phyloP scores from a whole-genome alignment of 495 filamentous ascomycete genomes.

The Podospora anserina region DNA sequence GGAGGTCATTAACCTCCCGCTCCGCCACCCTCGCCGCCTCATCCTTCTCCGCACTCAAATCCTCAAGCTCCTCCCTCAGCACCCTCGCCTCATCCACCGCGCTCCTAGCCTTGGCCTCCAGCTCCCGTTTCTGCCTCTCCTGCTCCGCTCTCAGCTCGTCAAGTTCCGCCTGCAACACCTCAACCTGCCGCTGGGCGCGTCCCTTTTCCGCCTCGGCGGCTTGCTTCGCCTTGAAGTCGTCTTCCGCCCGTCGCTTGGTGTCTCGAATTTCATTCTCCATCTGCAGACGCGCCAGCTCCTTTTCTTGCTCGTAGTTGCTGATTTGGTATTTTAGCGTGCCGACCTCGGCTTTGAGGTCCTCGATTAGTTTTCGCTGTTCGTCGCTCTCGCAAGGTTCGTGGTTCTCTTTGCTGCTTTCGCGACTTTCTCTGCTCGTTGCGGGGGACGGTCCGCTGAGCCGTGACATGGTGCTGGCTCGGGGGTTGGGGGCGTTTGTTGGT shows the following conservation, averaged over 20 bases:
- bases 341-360: slow-evolving; percentile 55
- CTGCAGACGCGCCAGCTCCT: slow-evolving; percentile 69
- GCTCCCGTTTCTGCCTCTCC: slow-evolving; percentile 55
- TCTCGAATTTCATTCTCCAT: slow-evolving; percentile 82
- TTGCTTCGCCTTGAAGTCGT: slow-evolving; percentile 80
- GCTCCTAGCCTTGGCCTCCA: slow-evolving; percentile 69
- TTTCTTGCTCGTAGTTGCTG: slow-evolving; percentile 76
- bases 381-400: slow-evolving; percentile 46
- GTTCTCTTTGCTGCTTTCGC: slow-evolving; percentile 51
- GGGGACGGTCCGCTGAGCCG: slow-evolving; percentile 38
- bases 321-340: slow-evolving; percentile 53
- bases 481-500: slow-evolving; percentile 25
- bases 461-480: slow-evolving; percentile 32
- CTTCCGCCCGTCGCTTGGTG: slow-evolving; percentile 68
- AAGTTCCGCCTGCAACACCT: slow-evolving; percentile 66
- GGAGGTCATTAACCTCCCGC: slow-evolving; percentile 66
- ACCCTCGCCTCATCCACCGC: slow-evolving; percentile 68
- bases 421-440: slow-evolving; percentile 22
- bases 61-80: slow-evolving; percentile 74
- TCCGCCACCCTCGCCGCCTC: slow-evolving; percentile 67
- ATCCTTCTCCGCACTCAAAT: slow-evolving; percentile 65
- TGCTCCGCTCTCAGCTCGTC: slow-evolving; percentile 54
- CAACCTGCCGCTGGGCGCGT: slow-evolving; percentile 66
- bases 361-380: slow-evolving; percentile 45
- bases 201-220: slow-evolving; percentile 66